Evolutionary conservation across 2,329 filamentous ascomycete genomes (phyloP), one percentile per base, ranked within the genome.

Genomic region (Fusarium penzigii): DNA sequence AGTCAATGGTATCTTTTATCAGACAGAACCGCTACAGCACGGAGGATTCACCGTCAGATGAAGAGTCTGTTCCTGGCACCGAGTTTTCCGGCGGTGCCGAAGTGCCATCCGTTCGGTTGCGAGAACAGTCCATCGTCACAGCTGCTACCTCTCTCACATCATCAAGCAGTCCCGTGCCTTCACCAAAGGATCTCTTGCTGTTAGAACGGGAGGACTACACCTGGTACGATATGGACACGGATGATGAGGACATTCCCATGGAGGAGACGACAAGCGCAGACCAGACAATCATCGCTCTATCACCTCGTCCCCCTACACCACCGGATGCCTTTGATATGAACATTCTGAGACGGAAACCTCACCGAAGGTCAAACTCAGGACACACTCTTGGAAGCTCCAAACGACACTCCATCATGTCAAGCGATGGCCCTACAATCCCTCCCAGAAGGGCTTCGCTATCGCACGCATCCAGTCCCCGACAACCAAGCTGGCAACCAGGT

Each of bases 211-310:
- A 58, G 25, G 64, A 65, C 17, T 61, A 66, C 42, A 74, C 70
- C 45, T 75, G 73, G 73, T 70, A 74, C 7, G 71, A 73, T 16
- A 55, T 59, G 13, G 70, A 73, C 34, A 72, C 71, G 2, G 71
- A 73, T 40, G 45, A 46, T 10, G 58, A 64, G 7, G 65, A 57
- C 5, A 41, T 42, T 11, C 56, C 61, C 3, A 43, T 39, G 16
- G 53, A 58, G 6, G 51, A 55, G 12, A 40, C 45, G 32, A 36
- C 17, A 34, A 56, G 11, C 6, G 47, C 17, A 38, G 52, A 61
- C 17, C 56, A 49, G 36, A 46, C 61, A 8, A 46, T 36, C 10
- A 36, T 40, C 32, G 44, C 59, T 17, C 55, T 69, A 12, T 68
- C 68, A 11, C 69, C 70, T 3, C 56, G 70, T 45, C 68, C 70